Conservation (phyloP, 805 yeast species). For the Hanseniaspora lachancei region DNA sequence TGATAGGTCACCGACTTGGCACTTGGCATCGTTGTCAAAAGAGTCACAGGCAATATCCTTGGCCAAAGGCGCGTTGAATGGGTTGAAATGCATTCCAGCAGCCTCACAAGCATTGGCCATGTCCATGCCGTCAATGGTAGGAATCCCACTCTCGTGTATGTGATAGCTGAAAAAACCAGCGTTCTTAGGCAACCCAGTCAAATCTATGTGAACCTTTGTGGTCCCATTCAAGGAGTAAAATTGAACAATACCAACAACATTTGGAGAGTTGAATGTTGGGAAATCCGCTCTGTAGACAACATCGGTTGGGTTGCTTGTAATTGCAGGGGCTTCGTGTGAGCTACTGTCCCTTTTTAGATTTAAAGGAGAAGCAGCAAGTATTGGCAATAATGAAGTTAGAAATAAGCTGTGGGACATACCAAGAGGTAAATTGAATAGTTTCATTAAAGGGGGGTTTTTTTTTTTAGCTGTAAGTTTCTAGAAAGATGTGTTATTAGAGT, state of each 20-base stretch:
- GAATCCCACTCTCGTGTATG: slow-evolving; percentile 46
- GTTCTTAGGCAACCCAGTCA: slow-evolving; percentile 52
- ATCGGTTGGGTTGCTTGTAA: slow-evolving; percentile 36
- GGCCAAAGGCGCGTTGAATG: slow-evolving; percentile 29
- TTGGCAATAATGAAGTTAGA: not conserved
- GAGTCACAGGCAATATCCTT: slow-evolving; percentile 37
- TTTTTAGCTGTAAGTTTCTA: not conserved
- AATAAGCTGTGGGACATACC: not conserved
- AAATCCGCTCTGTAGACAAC: slow-evolving; percentile 47
- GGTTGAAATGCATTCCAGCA: slow-evolving; percentile 50
- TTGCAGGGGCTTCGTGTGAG: slow-evolving; percentile 33
- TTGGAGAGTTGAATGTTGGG: slow-evolving; percentile 16
- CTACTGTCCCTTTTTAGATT: not conserved
- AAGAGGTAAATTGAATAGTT: not conserved
- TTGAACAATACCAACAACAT: slow-evolving; percentile 41
- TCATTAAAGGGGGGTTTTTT: not conserved
- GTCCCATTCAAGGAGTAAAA: slow-evolving; percentile 47
- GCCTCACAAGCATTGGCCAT: slow-evolving; percentile 36
- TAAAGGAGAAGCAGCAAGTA: not conserved
- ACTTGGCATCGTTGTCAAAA: slow-evolving; percentile 41
- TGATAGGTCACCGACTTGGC: slow-evolving; percentile 63
- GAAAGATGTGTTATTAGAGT: too few relatives aligned
- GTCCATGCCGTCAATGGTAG: slow-evolving; percentile 27
- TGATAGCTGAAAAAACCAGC: slow-evolving; percentile 63
- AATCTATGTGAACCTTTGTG: slow-evolving; percentile 55